Evolutionary conservation across 176 grass and related monocot genomes (phyloP).

Genomic region (Oryza coarctata): DNA sequence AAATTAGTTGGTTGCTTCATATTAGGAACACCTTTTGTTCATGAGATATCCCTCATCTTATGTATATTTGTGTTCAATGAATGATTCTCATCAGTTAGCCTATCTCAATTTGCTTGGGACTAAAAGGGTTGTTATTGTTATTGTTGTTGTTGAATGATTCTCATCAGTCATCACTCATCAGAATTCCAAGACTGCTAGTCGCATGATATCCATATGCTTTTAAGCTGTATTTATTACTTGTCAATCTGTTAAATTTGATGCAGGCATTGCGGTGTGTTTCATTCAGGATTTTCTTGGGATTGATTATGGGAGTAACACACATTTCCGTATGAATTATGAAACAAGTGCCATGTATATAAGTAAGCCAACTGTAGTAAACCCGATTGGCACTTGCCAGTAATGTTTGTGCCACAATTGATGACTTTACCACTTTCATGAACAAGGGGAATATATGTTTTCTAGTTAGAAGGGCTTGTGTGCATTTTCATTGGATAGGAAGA

Average conservation of each 20-base stretch:
- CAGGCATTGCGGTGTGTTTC: neutral
- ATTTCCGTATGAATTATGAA: neutral
- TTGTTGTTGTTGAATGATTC: neutral
- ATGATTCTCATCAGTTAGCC: neutral
- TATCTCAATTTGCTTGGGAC: no score
- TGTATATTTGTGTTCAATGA: neutral
- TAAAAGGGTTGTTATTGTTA: no score
- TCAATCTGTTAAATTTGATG: neutral
- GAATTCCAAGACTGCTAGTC: constrained; percentile 14
- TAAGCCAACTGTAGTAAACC: neutral
- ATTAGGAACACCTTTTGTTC: neutral
- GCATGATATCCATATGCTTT: neutral
- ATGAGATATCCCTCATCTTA: neutral
- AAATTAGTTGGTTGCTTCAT: neutral
- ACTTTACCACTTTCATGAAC: neutral
- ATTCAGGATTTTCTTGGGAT: neutral
- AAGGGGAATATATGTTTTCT: neutral
- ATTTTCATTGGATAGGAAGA: neutral
- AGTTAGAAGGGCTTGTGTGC: neutral
- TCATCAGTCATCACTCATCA: no score
- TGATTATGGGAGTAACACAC: neutral
- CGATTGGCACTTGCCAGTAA: neutral
- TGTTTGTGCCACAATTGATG: neutral
- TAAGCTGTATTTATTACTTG: neutral
- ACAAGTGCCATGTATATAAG: neutral